phyloP scores from a whole-genome alignment of 1,139 yeast genomes.

The Yamadazyma aaseri region DNA sequence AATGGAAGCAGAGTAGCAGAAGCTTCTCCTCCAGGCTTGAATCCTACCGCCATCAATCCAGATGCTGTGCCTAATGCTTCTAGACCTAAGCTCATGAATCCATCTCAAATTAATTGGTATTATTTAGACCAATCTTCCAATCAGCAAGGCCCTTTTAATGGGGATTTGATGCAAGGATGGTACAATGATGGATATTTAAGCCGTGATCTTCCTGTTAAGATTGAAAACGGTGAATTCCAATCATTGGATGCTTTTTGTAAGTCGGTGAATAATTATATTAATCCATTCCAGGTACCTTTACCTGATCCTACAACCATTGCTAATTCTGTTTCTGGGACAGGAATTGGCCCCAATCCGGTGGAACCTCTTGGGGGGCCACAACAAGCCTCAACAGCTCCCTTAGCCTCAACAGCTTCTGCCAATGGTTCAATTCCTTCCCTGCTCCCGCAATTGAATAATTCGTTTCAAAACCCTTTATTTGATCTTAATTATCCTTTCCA shows the following conservation, averaged over 20 bases:
- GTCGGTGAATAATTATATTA: slow-evolving; percentile 46
- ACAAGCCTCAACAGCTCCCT: too few relatives aligned
- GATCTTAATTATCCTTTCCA: slow-evolving; percentile 11
- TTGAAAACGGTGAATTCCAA: slow-evolving; percentile 47
- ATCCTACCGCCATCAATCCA: neutral
- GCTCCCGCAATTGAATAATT: slow-evolving; percentile 2
- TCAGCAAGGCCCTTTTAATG: slow-evolving; percentile 81
- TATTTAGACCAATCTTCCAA: slow-evolving; percentile 70
- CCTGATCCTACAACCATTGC: slow-evolving; percentile 15
- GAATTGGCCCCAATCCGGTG: neutral
- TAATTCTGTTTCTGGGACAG: slow-evolving; percentile 19
- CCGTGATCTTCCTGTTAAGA: slow-evolving; percentile 54
- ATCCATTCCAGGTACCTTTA: slow-evolving; percentile 63
- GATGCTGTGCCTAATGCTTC: neutral
- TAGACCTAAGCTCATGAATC: slow-evolving; percentile 10
- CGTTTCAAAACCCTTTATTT: slow-evolving; percentile 5
- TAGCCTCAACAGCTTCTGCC: too few relatives aligned
- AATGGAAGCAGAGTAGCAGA: neutral
- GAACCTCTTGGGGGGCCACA: too few relatives aligned
- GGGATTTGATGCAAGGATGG: slow-evolving; percentile 80
- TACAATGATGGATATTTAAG: slow-evolving; percentile 59
- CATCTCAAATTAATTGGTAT: slow-evolving; percentile 59
- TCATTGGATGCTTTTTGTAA: slow-evolving; percentile 48
- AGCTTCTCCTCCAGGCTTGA: neutral
- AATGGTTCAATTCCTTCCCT: neutral